phyloP scores from a whole-genome alignment of 2,329 filamentous ascomycete genomes.

The Sordariomycetes sp. region DNA sequence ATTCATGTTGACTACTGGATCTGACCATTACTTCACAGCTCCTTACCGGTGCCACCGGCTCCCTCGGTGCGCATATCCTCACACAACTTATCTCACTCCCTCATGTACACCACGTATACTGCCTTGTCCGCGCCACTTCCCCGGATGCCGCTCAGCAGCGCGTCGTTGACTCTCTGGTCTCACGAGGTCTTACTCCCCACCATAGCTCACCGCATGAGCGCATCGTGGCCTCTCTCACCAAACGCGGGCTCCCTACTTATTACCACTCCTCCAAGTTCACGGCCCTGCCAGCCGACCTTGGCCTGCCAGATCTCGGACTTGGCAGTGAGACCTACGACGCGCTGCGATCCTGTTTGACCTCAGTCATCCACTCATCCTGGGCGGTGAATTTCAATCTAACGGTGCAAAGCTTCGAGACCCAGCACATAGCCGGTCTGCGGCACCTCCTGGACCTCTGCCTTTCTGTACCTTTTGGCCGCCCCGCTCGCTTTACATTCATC shows the following conservation, averaged over 20 bases:
- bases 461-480: slow-evolving; percentile 16
- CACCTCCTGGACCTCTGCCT: slow-evolving; percentile 31
- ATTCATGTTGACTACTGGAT: too few species aligned
- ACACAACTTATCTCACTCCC: slow-evolving; percentile 45
- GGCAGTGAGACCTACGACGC: slow-evolving; percentile 12
- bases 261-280: neutral
- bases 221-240: slow-evolving; percentile 16
- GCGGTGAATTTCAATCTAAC: slow-evolving; percentile 43
- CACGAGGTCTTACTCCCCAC: slow-evolving; percentile 17
- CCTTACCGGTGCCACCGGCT: slow-evolving; percentile 51
- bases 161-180: slow-evolving; percentile 17
- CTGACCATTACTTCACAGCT: slow-evolving; percentile 18
- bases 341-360: slow-evolving; percentile 21
- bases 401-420: slow-evolving; percentile 32
- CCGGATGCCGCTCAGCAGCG: slow-evolving; percentile 18
- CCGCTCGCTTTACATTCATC: slow-evolving; percentile 14
- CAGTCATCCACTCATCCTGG: slow-evolving; percentile 40
- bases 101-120: slow-evolving; percentile 41
- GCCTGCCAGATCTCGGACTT: slow-evolving; percentile 27
- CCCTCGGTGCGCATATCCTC: slow-evolving; percentile 49
- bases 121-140: slow-evolving; percentile 32
- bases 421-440: slow-evolving; percentile 30
- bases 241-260: slow-evolving; percentile 12
- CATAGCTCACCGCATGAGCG: neutral
- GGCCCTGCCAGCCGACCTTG: slow-evolving; percentile 26